Conservation (phyloP, 1,139 yeast species). For the Torulaspora globosa region DNA sequence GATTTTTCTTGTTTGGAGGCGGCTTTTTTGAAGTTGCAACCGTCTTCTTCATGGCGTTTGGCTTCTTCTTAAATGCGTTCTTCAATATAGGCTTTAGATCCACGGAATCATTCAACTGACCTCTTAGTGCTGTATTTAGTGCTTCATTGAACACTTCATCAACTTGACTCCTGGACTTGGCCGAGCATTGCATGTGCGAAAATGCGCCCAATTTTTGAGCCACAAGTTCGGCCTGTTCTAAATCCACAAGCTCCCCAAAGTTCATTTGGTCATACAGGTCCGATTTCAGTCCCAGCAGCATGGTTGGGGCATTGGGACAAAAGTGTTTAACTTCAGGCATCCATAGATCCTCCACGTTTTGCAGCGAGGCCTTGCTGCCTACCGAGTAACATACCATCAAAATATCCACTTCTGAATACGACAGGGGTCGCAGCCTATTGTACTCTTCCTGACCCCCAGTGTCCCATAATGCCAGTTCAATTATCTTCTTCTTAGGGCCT, state of each 20-base stretch:
- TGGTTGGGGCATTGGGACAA: conserved; percentile 73
- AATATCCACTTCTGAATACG: conserved; percentile 78
- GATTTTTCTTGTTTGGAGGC: conserved; percentile 7
- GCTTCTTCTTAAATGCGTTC: conserved; percentile 15
- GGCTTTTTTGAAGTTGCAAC: not conserved
- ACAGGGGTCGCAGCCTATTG: conserved; percentile 74
- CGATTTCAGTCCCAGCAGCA: conserved; percentile 74
- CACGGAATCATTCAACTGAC: conserved; percentile 11
- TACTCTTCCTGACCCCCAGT: conserved; percentile 95
- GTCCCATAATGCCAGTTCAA: conserved; percentile 82
- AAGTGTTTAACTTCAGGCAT: conserved; percentile 79
- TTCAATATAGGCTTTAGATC: conserved; percentile 13
- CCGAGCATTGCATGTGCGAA: conserved; percentile 77
- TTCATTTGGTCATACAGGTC: conserved; percentile 49
- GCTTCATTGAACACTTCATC: conserved; percentile 58
- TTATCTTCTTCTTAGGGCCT: conserved; percentile 46
- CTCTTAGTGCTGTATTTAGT: conserved; percentile 22
- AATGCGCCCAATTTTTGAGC: conserved; percentile 69
- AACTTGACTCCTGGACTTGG: conserved; percentile 65
- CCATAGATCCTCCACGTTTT: conserved; percentile 79
- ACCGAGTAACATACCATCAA: conserved; percentile 72
- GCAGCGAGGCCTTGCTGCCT: conserved; percentile 58
- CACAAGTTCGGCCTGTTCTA: conserved; percentile 36
- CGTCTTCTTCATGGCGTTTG: not conserved
- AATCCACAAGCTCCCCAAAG: conserved; percentile 17